A percentile compares a stretch with the other conserved stretches of the same genome.
phyloP scores from a whole-genome alignment of 2,329 filamentous ascomycete genomes.

The Aspergillus fischeri region DNA sequence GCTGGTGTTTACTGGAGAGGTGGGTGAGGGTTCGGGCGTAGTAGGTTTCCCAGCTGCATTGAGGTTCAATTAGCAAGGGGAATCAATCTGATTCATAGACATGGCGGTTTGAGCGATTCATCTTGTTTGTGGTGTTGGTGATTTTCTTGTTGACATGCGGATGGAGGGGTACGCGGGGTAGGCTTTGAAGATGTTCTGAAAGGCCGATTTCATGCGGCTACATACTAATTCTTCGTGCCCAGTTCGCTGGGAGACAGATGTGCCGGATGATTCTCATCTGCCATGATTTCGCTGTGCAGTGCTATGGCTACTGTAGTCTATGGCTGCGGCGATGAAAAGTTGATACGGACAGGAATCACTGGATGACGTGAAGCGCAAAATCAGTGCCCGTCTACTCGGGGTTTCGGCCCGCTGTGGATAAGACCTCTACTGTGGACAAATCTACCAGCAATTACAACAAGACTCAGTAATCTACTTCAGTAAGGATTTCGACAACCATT shows the following conservation, averaged over 20 bases:
- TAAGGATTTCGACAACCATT: neutral
- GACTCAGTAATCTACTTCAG: neutral
- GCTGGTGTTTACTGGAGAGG: constrained; percentile 27
- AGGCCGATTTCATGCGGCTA: constrained; percentile 14
- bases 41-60: constrained; percentile 60
- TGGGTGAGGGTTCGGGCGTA: constrained; percentile 42
- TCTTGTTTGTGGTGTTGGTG: neutral
- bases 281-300: constrained; percentile 10
- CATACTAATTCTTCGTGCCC: constrained; percentile 87
- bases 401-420: neutral
- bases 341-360: neutral
- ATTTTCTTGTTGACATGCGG: neutral
- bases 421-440: too few species aligned
- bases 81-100: too few species aligned
- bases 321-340: neutral
- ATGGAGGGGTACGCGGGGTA: constrained; percentile 8
- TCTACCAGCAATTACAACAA: neutral
- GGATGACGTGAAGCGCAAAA: neutral
- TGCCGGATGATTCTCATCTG: constrained; percentile 45
- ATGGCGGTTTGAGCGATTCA: constrained; percentile 2
- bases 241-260: constrained; percentile 74
- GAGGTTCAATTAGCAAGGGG: neutral
- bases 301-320: neutral
- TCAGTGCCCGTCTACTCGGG: neutral
- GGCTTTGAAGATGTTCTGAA: neutral